Evolutionary conservation across 2,329 filamentous ascomycete species (phyloP), one percentile per base, ranked within the genome.

Genomic region (Aspergillus clavatus): DNA sequence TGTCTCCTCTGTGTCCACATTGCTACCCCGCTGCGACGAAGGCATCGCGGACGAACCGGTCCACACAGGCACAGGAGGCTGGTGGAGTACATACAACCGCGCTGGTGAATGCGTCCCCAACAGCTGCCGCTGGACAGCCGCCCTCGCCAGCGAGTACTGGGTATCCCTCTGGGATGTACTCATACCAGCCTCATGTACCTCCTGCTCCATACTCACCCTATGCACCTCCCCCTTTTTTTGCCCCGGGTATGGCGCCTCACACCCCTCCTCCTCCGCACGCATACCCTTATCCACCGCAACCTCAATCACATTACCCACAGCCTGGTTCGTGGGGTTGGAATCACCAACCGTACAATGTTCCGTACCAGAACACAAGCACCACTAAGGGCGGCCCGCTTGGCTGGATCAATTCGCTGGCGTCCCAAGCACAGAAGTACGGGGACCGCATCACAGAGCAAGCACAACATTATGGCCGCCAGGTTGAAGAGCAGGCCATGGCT

Each of bases 1-100:
- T 55, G 3, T 68, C 68, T 8, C 62, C 68, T 26, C 58, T 70
- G 5, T 71, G 69, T 42, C 67, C 68, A 21, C 54, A 54, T 40
- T 69, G 68, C 28, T 70, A 70, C 45, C 67, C 68, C 5, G 65
- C 67, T 38, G 62, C 67, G 26, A 69, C 67, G 5, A 58, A 56
- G 42, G 55, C 57, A 10, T 56, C 59, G 12, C 58, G 59, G 18
- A 47, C 52, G 24, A 50, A 52, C 27, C 50, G 52, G 36, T 21
- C 40, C 21, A 29, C 40, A 11, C 27, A 50, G 33, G 27, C 47
- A 31, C 36, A 46, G 12, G 48, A 51, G 19, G 38, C 49, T 16
- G 47, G 43, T 37, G 43, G 48, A 28, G 40, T 31, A 19, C 43
- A 42, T 14, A 40, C 39, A 3, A 41, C 39, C 4, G 23, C 42